These are phyloP conservation scores for Colletotrichum orbiculare DNA, from an alignment of 2,329 filamentous ascomycete species.

Conservation along the genomic window DNA sequence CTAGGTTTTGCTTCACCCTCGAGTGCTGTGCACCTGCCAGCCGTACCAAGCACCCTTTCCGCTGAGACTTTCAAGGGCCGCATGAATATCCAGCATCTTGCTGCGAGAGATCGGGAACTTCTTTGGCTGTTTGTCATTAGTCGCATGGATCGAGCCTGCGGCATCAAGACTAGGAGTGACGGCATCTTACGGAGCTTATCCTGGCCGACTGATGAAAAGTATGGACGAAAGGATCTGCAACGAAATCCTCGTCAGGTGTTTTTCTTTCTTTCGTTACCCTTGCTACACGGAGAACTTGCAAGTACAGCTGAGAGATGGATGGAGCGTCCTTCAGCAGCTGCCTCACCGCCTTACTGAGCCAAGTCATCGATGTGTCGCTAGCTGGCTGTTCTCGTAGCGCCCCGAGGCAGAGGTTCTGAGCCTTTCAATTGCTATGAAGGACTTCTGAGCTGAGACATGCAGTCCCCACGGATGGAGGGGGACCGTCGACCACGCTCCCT, in stretches of 20 bases:
- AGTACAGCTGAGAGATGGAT: no score
- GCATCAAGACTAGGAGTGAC: conserved; percentile 18
- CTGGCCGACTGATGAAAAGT: neutral
- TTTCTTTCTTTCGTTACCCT: neutral
- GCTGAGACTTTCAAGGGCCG: conserved; percentile 20
- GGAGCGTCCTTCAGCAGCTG: neutral
- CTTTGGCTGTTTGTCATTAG: conserved; percentile 12
- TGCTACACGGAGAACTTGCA: no score
- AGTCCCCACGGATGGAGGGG: conserved; percentile 21
- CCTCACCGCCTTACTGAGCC: conserved; percentile 2
- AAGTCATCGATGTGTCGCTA: conserved; percentile 8
- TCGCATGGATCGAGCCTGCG: conserved; percentile 31
- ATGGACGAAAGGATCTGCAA: conserved; percentile 27
- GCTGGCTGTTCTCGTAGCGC: neutral
- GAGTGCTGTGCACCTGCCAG: neutral
- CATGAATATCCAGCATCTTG: conserved; percentile 29
- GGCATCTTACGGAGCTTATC: conserved; percentile 18
- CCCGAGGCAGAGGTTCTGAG: neutral
- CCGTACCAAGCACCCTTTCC: neutral
- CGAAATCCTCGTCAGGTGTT: conserved; percentile 13
- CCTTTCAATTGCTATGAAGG: conserved; percentile 19
- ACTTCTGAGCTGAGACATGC: conserved; percentile 34
- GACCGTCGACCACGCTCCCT: conserved; percentile 17
- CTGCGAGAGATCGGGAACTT: conserved; percentile 13
- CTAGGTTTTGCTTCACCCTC: neutral